phyloP scores from a whole-genome alignment of 139 green algal genomes.

The Picochlorum costavermella region DNA sequence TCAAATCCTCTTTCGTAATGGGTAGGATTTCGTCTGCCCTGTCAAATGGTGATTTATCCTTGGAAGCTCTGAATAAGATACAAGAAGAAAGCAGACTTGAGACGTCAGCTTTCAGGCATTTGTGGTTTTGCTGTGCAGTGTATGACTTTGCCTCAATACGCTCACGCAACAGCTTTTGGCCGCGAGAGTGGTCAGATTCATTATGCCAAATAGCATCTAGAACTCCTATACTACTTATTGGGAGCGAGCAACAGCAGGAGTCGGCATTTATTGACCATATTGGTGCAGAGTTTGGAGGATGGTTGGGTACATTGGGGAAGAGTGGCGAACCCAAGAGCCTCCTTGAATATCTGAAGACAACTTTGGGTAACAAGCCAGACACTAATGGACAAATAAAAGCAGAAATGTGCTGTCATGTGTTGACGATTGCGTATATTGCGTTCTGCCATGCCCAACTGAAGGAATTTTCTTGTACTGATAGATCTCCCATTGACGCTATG shows the following conservation, averaged over 20 bases:
- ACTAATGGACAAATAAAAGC: not conserved
- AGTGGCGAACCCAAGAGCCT: not conserved
- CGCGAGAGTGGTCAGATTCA: conserved; percentile 22
- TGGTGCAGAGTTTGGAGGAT: conserved; percentile 19
- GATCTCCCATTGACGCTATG: not conserved
- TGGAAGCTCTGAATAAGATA: conserved; percentile 20
- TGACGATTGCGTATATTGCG: conserved; percentile 15
- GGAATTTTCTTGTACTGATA: not conserved
- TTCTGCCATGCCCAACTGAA: conserved; percentile 2
- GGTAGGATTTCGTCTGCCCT: conserved; percentile 4
- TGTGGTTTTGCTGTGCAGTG: conserved; percentile 61
- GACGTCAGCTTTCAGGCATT: conserved; percentile 42
- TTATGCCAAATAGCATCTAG: conserved; percentile 22
- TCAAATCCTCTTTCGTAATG: not conserved
- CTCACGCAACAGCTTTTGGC: conserved; percentile 7
- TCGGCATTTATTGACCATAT: conserved; percentile 18
- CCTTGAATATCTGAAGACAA: not conserved
- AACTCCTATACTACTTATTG: conserved; percentile 27
- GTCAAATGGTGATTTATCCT: conserved; percentile 18
- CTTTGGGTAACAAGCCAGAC: not conserved
- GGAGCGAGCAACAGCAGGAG: conserved; percentile 15
- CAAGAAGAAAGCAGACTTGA: conserved; percentile 31
- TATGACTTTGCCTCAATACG: conserved; percentile 33
- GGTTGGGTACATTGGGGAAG: conserved; percentile 20
- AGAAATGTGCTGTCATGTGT: conserved; percentile 24